Percentiles rank a stretch among this genome's conserved stretches.
phyloP scores from a whole-genome alignment of 306 rosid species.

The peach (Prunus persica) region Prunus_persica_NCBIv2 NC_034009.1:41804501-41805000 shows the following conservation, averaged over 20 bases:
- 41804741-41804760: background rate
- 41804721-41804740: background rate
- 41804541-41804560: constrained; percentile 49
- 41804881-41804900: constrained; percentile 75
- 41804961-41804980: constrained; percentile 97
- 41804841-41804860: constrained; percentile 62
- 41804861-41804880: constrained; percentile 80
- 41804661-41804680: constrained; percentile 49
- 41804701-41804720: background rate
- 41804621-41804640: constrained; percentile 66
- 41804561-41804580: constrained; percentile 41
- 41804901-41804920: constrained; percentile 81
- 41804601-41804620: constrained; percentile 83
- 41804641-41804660: constrained; percentile 56
- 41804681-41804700: constrained; percentile 17
- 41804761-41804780: constrained; percentile 13
- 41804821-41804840: constrained; percentile 65
- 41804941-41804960: constrained; percentile 93
- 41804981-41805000: constrained; percentile 98
- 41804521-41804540: constrained; percentile 37
- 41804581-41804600: constrained; percentile 75
- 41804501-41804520: constrained; percentile 29
- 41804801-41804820: constrained; percentile 64
- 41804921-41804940: constrained; percentile 97
- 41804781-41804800: constrained; percentile 9